Conservation (phyloP, 805 yeast genomes). For the Clavispora vitiphila region DNA sequence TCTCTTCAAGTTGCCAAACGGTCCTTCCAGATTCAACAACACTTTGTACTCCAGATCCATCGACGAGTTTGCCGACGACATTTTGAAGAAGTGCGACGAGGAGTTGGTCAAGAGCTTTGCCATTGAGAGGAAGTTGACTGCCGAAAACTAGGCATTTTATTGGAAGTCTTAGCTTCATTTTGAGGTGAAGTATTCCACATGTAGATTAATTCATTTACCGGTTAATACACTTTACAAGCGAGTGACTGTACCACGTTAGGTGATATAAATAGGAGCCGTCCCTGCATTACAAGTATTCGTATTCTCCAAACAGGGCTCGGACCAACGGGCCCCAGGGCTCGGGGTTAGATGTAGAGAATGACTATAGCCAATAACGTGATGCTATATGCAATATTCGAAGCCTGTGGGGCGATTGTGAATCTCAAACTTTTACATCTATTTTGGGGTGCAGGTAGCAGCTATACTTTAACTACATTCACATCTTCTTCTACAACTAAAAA, state of each 20-base stretch:
- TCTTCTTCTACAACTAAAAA: background rate
- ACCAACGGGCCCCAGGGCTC: too few relatives aligned
- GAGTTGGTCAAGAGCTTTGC: slow-evolving; percentile 62
- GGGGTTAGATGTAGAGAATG: background rate
- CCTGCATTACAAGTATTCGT: too few relatives aligned
- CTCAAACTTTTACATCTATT: background rate
- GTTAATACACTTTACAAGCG: slow-evolving; percentile 1
- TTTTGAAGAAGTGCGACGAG: slow-evolving; percentile 65
- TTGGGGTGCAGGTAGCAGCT: background rate
- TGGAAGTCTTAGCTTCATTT: background rate
- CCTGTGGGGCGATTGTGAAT: background rate
- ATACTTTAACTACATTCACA: background rate
- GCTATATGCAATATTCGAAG: background rate
- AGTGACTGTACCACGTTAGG: background rate
- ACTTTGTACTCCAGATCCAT: slow-evolving; percentile 64
- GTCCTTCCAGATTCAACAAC: slow-evolving; percentile 72
- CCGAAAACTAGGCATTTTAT: slow-evolving; percentile 4
- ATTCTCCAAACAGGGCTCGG: too few relatives aligned
- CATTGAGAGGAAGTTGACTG: slow-evolving; percentile 47
- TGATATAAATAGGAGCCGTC: too few relatives aligned
- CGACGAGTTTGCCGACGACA: slow-evolving; percentile 63
- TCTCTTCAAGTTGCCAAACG: slow-evolving; percentile 61
- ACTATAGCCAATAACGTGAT: background rate
- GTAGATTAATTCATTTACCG: slow-evolving; percentile 1
- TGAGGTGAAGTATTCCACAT: background rate